Conservation (phyloP, 2,329 filamentous ascomycete species). For the Clonostachys solani region DNA sequence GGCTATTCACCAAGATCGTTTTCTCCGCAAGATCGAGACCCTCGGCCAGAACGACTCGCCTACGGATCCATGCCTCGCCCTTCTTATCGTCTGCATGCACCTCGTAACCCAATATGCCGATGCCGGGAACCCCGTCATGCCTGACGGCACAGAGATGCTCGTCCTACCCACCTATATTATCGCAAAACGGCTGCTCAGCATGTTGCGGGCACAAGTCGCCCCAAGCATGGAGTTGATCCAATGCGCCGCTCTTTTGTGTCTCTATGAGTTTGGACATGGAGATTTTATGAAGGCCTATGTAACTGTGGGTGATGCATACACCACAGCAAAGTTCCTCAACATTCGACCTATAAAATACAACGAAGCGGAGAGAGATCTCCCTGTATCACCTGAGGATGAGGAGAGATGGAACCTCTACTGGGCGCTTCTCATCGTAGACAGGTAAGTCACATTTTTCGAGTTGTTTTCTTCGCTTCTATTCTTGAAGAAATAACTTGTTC, state of each 20-base stretch:
- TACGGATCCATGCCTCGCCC: slow-evolving; percentile 22
- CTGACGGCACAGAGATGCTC: slow-evolving; percentile 31
- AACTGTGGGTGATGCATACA: slow-evolving; percentile 34
- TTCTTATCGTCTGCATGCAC: slow-evolving; percentile 37
- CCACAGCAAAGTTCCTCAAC: slow-evolving; percentile 24
- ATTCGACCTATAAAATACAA: slow-evolving; percentile 28
- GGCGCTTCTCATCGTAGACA: slow-evolving; percentile 37
- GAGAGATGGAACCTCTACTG: slow-evolving; percentile 36
- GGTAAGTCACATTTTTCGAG: slow-evolving; percentile 19
- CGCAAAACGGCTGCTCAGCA: slow-evolving; percentile 28
- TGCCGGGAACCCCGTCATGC: slow-evolving; percentile 20
- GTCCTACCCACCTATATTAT: slow-evolving; percentile 29
- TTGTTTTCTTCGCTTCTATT: not conserved
- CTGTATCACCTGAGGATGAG: slow-evolving; percentile 25
- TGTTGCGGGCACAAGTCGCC: slow-evolving; percentile 25
- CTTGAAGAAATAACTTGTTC: too few relatives aligned
- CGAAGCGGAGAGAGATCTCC: slow-evolving; percentile 18
- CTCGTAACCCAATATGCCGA: slow-evolving; percentile 30
- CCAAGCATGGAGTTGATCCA: slow-evolving; percentile 33
- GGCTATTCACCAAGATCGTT: slow-evolving; percentile 31
- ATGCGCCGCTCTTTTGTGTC: slow-evolving; percentile 31
- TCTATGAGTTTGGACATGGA: slow-evolving; percentile 40
- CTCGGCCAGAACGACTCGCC: slow-evolving; percentile 12
- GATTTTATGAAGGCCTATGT: slow-evolving; percentile 33
- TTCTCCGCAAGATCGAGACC: slow-evolving; percentile 21